Conservation (phyloP, 2,329 filamentous ascomycete species). For the Calonectria ilicicola region DNA sequence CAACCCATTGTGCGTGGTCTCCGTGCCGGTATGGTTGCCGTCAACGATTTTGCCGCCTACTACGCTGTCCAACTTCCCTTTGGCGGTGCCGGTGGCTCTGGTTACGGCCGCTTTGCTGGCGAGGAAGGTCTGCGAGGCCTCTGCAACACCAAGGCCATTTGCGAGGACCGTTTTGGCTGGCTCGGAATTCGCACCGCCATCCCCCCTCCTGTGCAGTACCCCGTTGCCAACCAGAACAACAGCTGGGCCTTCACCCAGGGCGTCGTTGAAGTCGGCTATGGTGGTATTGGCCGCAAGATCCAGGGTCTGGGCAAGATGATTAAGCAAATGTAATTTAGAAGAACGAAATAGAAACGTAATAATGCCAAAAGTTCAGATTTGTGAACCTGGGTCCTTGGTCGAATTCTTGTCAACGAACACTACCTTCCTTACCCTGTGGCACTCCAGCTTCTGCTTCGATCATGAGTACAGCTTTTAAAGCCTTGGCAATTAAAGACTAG, state of each 20-base stretch:
- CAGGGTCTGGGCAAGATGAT: conserved; percentile 56
- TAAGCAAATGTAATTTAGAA: conserved; percentile 52
- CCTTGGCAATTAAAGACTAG: too few relatives aligned
- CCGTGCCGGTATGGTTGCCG: conserved; percentile 88
- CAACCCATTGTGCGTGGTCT: conserved; percentile 74
- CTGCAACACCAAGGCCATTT: conserved; percentile 90
- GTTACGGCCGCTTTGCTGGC: conserved; percentile 93
- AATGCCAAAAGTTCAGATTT: neutral
- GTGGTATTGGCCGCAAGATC: conserved; percentile 51
- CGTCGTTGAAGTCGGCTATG: conserved; percentile 73
- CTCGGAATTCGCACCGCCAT: conserved; percentile 80
- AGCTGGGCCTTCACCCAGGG: conserved; percentile 76
- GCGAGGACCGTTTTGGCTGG: conserved; percentile 76
- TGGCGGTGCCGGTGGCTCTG: conserved; percentile 88
- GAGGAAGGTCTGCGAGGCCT: conserved; percentile 87
- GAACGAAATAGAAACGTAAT: neutral
- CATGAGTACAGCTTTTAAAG: too few relatives aligned
- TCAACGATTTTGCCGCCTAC: conserved; percentile 95
- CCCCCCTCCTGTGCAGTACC: conserved; percentile 84
- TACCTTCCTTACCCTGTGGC: too few relatives aligned
- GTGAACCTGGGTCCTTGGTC: too few relatives aligned
- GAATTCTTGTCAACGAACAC: too few relatives aligned
- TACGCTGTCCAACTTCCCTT: conserved; percentile 97
- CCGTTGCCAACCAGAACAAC: conserved; percentile 72
- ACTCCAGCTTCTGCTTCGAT: too few relatives aligned